A percentile compares a stretch with the other conserved stretches of the same genome.
Evolutionary conservation across 2,329 filamentous ascomycete genomes (phyloP).

Genomic region (Emmonsiellopsis sp.): DNA sequence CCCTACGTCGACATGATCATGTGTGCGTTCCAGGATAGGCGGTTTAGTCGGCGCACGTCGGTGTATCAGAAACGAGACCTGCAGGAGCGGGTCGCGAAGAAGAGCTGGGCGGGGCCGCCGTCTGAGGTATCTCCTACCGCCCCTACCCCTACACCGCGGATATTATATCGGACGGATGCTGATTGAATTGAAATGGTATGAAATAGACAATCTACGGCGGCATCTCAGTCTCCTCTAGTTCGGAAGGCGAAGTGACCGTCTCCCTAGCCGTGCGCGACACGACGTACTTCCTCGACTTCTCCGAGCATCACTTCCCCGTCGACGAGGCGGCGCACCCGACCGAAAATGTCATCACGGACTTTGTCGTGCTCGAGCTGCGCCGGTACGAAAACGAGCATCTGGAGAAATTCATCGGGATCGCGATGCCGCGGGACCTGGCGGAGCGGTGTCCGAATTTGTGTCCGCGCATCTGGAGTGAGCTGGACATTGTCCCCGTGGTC

Average conservation of each 20-base stretch:
- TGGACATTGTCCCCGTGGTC: slow-evolving; percentile 66
- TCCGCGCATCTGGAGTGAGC: slow-evolving; percentile 62
- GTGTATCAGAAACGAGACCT: slow-evolving; percentile 24
- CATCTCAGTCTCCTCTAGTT: slow-evolving; percentile 24
- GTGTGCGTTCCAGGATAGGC: slow-evolving; percentile 5
- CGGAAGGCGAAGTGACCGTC: slow-evolving; percentile 44
- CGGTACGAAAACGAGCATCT: slow-evolving; percentile 56
- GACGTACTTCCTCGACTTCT: slow-evolving; percentile 65
- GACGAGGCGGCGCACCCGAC: slow-evolving; percentile 28
- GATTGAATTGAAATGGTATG: too few relatives aligned
- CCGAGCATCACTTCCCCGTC: slow-evolving; percentile 48
- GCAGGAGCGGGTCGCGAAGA: slow-evolving; percentile 20
- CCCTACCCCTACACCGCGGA: too few relatives aligned
- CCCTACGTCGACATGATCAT: slow-evolving; percentile 8
- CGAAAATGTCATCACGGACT: slow-evolving; percentile 46
- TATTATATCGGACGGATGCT: too few relatives aligned
- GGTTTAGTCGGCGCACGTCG: slow-evolving; percentile 23
- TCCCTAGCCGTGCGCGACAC: slow-evolving; percentile 64
- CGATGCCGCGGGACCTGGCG: slow-evolving; percentile 53
- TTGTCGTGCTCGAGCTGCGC: slow-evolving; percentile 48
- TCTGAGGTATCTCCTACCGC: slow-evolving; percentile 21
- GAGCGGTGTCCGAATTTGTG: slow-evolving; percentile 55
- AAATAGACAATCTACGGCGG: slow-evolving; percentile 33
- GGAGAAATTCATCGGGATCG: slow-evolving; percentile 65
- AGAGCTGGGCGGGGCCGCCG: slow-evolving; percentile 28